Percentiles rank a stretch among this genome's conserved stretches.
Conservation (phyloP, 192 early-diverging fungal species). For the Fimicolochytrium jonesii region DNA sequence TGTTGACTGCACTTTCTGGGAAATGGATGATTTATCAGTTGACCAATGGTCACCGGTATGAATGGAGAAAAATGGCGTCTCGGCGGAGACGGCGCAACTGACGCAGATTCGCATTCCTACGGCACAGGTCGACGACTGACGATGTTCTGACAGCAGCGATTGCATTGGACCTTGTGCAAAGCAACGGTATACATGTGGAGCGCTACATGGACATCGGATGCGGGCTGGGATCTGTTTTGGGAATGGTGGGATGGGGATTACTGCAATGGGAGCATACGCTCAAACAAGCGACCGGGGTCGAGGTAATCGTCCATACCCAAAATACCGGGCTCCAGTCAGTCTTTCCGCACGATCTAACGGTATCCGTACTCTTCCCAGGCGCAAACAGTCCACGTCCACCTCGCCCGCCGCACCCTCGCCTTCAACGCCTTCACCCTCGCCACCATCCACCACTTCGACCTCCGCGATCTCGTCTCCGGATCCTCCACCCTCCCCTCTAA, state of each 20-base stretch:
- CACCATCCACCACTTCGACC: conserved; percentile 25
- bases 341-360: too few species aligned
- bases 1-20: conserved; percentile 33
- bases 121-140: conserved; percentile 41
- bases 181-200: not conserved
- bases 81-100: too few species aligned
- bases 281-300: conserved; percentile 21
- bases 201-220: conserved; percentile 36
- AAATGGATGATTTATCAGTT: conserved; percentile 37
- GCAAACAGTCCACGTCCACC: conserved; percentile 28
- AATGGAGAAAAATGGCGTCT: too few species aligned
- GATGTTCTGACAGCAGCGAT: conserved; percentile 30
- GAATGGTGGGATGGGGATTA: conserved; percentile 28
- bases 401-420: conserved; percentile 23
- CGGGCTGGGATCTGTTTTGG: conserved; percentile 35
- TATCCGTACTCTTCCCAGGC: too few species aligned
- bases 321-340: too few species aligned
- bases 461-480: conserved; percentile 15
- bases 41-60: too few species aligned
- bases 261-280: conserved; percentile 11
- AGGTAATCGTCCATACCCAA: too few species aligned
- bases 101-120: too few species aligned
- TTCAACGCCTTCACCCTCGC: conserved; percentile 12
- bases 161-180: conserved; percentile 19
- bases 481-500: not conserved